phyloP scores from a whole-genome alignment of 148 eudicot species.

The Pharnaceum exiguum region DNA sequence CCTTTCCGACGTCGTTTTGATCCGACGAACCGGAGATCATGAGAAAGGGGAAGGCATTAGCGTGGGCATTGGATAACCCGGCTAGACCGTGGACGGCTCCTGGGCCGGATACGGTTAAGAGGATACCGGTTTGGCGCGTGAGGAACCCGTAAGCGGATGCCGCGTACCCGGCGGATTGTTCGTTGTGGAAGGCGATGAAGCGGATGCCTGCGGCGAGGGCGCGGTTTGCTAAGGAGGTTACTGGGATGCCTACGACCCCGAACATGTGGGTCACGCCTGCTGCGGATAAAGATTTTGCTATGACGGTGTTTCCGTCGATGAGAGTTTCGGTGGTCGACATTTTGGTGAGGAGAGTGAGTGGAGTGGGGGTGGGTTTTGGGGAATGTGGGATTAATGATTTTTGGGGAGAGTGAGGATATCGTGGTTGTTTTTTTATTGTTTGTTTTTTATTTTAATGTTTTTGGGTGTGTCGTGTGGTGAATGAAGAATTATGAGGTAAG shows the following conservation, averaged over 20 bases:
- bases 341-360: not conserved
- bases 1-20: constrained; percentile 56
- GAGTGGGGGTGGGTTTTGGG: not conserved
- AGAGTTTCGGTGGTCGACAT: not conserved
- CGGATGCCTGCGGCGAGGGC: constrained; percentile 72
- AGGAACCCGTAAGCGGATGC: constrained; percentile 94
- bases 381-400: not conserved
- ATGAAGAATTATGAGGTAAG: too few relatives aligned
- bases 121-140: constrained; percentile 74
- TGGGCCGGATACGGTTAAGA: constrained; percentile 94
- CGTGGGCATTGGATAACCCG: constrained; percentile 79
- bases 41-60: constrained; percentile 72
- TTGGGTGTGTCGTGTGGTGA: too few relatives aligned
- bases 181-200: constrained; percentile 97
- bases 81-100: constrained; percentile 97
- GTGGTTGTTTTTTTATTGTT: too few relatives aligned
- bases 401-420: not conserved
- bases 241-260: constrained; percentile 97
- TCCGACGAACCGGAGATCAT: constrained; percentile 85
- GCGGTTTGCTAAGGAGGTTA: constrained; percentile 78
- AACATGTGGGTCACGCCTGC: constrained; percentile 73
- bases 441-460: too few relatives aligned
- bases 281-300: constrained; percentile 51
- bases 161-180: constrained; percentile 96
- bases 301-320: constrained; percentile 65